Evolutionary conservation across 75 land plant genomes (phyloP).

Genomic region (Pinus albicaulis): DNA sequence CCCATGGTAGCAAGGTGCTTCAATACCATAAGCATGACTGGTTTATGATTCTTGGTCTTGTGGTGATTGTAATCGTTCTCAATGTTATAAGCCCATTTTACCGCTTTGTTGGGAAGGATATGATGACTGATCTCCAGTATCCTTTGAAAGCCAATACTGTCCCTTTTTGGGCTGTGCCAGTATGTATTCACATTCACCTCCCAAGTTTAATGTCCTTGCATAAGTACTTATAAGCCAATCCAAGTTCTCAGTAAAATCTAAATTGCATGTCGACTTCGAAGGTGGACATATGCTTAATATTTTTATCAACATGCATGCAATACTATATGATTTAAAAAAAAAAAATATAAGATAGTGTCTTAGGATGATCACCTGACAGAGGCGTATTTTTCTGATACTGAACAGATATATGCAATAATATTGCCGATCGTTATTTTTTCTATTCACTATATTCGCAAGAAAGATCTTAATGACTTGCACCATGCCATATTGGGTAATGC

Average conservation of each 20-base stretch:
- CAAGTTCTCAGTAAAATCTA: not conserved
- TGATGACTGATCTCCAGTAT: constrained; percentile 56
- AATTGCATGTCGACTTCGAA: not conserved
- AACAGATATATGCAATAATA: constrained; percentile 63
- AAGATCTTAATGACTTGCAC: constrained; percentile 79
- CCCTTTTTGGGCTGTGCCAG: constrained; percentile 69
- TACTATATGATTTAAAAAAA: not conserved
- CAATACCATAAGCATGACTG: constrained; percentile 60
- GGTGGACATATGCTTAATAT: not conserved
- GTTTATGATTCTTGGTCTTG: constrained; percentile 53
- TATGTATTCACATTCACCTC: constrained; percentile 17
- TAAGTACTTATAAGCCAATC: not conserved
- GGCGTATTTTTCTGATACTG: not conserved
- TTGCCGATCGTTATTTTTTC: constrained; percentile 57
- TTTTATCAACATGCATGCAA: not conserved
- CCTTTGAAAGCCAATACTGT: constrained; percentile 66
- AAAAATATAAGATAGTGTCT: not conserved
- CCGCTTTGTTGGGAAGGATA: constrained; percentile 65
- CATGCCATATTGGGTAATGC: constrained; percentile 74
- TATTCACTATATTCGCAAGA: constrained; percentile 44
- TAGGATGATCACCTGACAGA: not conserved
- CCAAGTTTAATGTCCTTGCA: not conserved
- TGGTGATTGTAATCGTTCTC: constrained; percentile 29
- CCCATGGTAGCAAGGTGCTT: too few species aligned
- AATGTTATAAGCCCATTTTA: constrained; percentile 55